phyloP scores from a whole-genome alignment of 768 basidiomycete species.

The Hysterangium stoloniferum region DNA sequence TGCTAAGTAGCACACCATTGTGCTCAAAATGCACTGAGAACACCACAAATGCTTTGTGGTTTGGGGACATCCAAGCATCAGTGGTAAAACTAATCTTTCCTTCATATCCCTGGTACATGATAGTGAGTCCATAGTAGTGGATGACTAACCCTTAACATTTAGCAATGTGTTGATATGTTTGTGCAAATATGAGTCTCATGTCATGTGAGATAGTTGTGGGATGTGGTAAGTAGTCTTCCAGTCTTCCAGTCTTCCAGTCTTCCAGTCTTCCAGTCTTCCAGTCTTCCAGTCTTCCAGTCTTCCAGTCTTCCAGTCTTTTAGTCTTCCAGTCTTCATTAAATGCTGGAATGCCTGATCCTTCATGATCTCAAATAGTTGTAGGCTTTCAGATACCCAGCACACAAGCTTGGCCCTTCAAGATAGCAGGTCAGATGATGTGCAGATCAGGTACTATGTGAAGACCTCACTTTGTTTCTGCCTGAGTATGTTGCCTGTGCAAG shows the following conservation, averaged over 20 bases:
- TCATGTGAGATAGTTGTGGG: conserved; percentile 26
- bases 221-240: conserved; percentile 28
- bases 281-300: background rate
- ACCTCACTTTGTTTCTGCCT: conserved; percentile 19
- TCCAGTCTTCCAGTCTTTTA: conserved; percentile 22
- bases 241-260: conserved; percentile 26
- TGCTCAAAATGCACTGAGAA: conserved; percentile 28
- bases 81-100: conserved; percentile 28
- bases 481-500: conserved; percentile 21
- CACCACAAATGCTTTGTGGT: conserved; percentile 27
- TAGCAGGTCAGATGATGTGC: background rate
- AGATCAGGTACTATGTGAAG: background rate
- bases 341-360: conserved; percentile 25
- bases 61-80: conserved; percentile 32
- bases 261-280: conserved; percentile 10
- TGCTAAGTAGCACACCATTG: conserved; percentile 19
- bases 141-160: too few species aligned
- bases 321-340: conserved; percentile 24
- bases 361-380: conserved; percentile 28
- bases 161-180: conserved; percentile 17
- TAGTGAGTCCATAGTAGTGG: too few species aligned
- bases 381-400: conserved; percentile 28
- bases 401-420: conserved; percentile 25
- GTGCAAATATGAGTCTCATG: conserved; percentile 23
- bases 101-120: conserved; percentile 25